Evolutionary conservation across 257 asterid species (phyloP), one percentile per base, ranked within the genome.

Genomic region (Pogostemon cablin): DNA sequence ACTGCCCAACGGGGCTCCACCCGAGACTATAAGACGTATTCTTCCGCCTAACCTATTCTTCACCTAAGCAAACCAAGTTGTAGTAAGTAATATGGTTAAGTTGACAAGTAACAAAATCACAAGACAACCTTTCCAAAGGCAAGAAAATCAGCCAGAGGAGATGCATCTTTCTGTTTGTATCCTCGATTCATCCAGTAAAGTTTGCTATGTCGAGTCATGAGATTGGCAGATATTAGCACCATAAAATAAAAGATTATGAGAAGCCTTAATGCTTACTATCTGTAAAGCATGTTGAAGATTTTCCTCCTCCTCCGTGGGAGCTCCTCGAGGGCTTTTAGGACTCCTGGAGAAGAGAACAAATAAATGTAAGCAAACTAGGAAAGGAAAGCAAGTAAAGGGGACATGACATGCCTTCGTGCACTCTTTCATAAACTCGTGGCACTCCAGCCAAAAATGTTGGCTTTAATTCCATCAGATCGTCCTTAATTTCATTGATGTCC

Each of bases 381-480:
- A 43, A 61, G n/a, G 0, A 25, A 25, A 25, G 32, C 32, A 25
- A 25, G 32, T 25, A 25, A 37, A 44, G 38, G 57, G 37, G 54
- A 55, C 7, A 5, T 41, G 52, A 5, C 86, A 39, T 83, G 73
- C 98, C 98, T 91, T 93, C 97, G 25, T 89, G 96, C 5, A 93
- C 73, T 73, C 91, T 85, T 69, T 93, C 97, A 46, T 75, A 86
- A 68, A 93, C 98, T 77, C 98, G 85, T 56, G 99, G 97, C 17
- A 91, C 97, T 72, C 96, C 98, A 0, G 98, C 98, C 78, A 93
- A 75, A 81, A 93, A 93, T 0, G 99, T 93, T 15, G 99, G 99
- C 84, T 84, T 89, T 84, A 93, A 52, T 78, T 85, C 96, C 81
- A 79, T 62, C 73, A 93, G 35, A 78, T 93, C 99, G 68, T 93